Percentiles rank a stretch among this genome's conserved stretches.
Conservation (phyloP, 805 yeast genomes). For the Gaillardinia entomophila region DNA sequence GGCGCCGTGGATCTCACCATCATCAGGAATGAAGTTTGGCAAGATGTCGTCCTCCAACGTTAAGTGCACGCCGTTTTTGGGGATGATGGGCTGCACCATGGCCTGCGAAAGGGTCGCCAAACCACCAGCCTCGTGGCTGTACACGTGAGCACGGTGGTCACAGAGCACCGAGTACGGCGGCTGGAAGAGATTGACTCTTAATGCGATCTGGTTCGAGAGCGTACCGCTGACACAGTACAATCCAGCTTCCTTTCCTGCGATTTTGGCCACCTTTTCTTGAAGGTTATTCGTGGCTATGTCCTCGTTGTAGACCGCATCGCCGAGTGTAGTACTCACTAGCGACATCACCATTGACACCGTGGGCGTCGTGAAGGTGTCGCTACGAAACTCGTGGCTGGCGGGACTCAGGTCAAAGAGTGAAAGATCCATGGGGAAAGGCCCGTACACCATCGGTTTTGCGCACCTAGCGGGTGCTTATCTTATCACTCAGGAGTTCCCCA, state of each 20-base stretch:
- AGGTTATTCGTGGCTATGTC: conserved; percentile 28
- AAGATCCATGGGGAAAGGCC: conserved; percentile 4
- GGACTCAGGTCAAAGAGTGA: conserved; percentile 7
- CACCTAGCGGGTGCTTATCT: too few species aligned
- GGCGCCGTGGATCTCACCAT: conserved; percentile 40
- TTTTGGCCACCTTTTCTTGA: conserved; percentile 26
- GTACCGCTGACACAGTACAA: conserved; percentile 39
- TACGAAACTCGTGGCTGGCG: conserved; percentile 11
- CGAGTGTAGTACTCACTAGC: conserved; percentile 22
- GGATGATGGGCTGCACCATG: conserved; percentile 33
- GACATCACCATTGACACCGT: conserved; percentile 11
- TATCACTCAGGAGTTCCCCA: too few species aligned
- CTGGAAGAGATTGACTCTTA: conserved; percentile 32
- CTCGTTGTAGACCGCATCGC: conserved; percentile 40
- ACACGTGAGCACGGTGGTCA: conserved; percentile 33
- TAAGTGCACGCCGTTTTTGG: conserved; percentile 28
- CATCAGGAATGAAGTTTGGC: conserved; percentile 34
- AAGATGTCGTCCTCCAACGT: conserved; percentile 34
- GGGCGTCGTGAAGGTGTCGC: conserved; percentile 17
- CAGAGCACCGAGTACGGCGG: conserved; percentile 38
- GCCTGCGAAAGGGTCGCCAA: conserved; percentile 39
- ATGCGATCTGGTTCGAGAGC: conserved; percentile 35
- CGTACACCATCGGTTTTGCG: too few species aligned
- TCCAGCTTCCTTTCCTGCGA: conserved; percentile 37
- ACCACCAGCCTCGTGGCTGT: conserved; percentile 37